Evolutionary conservation across 2,329 filamentous ascomycete genomes (phyloP).

Genomic region (Colletotrichum incanum): DNA sequence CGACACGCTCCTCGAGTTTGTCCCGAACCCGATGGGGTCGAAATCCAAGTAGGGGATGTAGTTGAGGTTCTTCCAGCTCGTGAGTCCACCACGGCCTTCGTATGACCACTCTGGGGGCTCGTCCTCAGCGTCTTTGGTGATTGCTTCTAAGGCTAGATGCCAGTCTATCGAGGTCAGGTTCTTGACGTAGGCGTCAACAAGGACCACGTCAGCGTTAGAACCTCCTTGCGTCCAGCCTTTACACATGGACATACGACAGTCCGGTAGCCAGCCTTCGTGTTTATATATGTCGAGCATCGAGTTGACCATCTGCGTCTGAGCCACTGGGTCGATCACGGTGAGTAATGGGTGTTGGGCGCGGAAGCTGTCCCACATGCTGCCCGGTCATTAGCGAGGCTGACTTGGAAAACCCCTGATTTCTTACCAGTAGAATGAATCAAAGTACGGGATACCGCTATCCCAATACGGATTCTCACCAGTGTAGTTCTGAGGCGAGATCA

Average conservation of each 20-base stretch:
- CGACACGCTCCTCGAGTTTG: constrained; percentile 76
- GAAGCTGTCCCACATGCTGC: constrained; percentile 75
- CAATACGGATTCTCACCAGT: constrained; percentile 76
- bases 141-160: constrained; percentile 74
- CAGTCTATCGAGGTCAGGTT: constrained; percentile 73
- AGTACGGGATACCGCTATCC: constrained; percentile 74
- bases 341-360: constrained; percentile 75
- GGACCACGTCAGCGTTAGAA: constrained; percentile 76
- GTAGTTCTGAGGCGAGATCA: constrained; percentile 78
- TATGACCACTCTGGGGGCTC: constrained; percentile 76
- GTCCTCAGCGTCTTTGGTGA: constrained; percentile 75
- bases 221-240: constrained; percentile 79
- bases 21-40: constrained; percentile 71
- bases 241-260: constrained; percentile 78
- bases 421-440: constrained; percentile 66
- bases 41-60: constrained; percentile 78
- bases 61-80: constrained; percentile 74
- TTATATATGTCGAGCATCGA: constrained; percentile 77
- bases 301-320: constrained; percentile 73
- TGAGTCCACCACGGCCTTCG: constrained; percentile 76
- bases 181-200: constrained; percentile 75
- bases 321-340: constrained; percentile 73
- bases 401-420: neutral
- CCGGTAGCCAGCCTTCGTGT: constrained; percentile 77
- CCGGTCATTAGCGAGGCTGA: constrained; percentile 8